Percentiles rank a stretch among this genome's conserved stretches.
These are phyloP conservation scores for Acanthamoeba rhysodes DNA, from an alignment of 208 protist genomes.

Conservation along the genomic window DNA sequence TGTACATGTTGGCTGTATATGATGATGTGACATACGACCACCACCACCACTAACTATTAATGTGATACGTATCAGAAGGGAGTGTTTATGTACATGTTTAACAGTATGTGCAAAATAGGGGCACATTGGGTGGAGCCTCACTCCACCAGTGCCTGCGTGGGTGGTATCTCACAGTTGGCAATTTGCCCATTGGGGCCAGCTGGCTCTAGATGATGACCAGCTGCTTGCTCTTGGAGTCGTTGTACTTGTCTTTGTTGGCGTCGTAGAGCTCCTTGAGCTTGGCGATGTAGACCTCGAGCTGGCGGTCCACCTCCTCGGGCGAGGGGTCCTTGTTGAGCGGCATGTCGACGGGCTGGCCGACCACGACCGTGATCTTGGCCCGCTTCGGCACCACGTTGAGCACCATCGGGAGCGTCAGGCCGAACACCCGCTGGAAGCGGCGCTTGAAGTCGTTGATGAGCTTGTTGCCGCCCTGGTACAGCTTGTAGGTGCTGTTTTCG, in stretches of 20 bases:
- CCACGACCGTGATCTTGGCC: slow-evolving; percentile 61
- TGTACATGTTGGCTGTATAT: too few species aligned
- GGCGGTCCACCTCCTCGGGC: slow-evolving; percentile 28
- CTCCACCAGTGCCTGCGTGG: not conserved
- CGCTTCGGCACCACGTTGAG: slow-evolving; percentile 37
- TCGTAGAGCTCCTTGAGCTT: slow-evolving; percentile 43
- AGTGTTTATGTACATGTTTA: slow-evolving; percentile 9
- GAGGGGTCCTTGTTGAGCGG: slow-evolving; percentile 5
- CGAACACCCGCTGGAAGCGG: slow-evolving; percentile 46
- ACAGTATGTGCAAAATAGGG: not conserved
- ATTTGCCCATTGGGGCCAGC: too few species aligned
- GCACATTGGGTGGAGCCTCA: not conserved
- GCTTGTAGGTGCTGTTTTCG: slow-evolving; percentile 68
- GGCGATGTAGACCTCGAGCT: slow-evolving; percentile 61
- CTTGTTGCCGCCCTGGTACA: slow-evolving; percentile 67
- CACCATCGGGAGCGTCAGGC: slow-evolving; percentile 35
- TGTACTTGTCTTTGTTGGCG: slow-evolving; percentile 60
- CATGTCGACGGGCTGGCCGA: slow-evolving; percentile 48
- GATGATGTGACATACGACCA: too few species aligned
- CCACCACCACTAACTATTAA: too few species aligned
- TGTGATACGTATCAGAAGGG: too few species aligned
- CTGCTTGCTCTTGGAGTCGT: slow-evolving; percentile 42
- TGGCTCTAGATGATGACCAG: slow-evolving; percentile 64
- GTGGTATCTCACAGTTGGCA: not conserved
- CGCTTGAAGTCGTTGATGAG: slow-evolving; percentile 9